Conservation (phyloP, 2,329 filamentous ascomycete species). For the Simplicillium sp. region DNA sequence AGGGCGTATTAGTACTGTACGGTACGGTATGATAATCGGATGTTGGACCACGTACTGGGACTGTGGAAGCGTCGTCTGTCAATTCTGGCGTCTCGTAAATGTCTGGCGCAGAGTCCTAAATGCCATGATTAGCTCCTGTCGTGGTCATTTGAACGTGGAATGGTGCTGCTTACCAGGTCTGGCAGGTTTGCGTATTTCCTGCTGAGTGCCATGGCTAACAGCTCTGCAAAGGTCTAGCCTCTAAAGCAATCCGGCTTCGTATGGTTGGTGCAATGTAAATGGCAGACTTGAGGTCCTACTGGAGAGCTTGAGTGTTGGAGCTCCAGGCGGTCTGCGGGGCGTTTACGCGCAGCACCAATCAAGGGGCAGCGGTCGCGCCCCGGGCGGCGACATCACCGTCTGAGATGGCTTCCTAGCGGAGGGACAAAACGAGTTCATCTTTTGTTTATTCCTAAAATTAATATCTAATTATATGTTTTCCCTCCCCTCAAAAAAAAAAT, state of each 20-base stretch:
- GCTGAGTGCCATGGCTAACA: slow-evolving; percentile 55
- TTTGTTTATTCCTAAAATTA: no score
- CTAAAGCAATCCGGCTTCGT: no score
- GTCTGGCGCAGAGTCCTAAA: slow-evolving; percentile 80
- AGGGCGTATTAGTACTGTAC: slow-evolving; percentile 13
- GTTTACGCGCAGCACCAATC: not conserved
- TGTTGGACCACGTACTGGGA: slow-evolving; percentile 49
- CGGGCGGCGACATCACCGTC: no score
- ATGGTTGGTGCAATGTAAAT: no score
- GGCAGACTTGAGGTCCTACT: slow-evolving; percentile 1
- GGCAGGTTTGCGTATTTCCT: slow-evolving; percentile 76
- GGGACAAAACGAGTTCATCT: no score
- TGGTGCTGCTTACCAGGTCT: slow-evolving; percentile 51
- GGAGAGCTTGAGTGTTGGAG: not conserved
- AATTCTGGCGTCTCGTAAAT: slow-evolving; percentile 95
- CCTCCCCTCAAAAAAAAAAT: no score
- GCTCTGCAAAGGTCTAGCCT: no score
- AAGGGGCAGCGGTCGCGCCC: not conserved
- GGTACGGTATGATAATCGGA: not conserved
- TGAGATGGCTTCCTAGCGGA: no score
- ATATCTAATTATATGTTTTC: no score
- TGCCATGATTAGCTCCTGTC: slow-evolving; percentile 10
- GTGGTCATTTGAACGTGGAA: not conserved
- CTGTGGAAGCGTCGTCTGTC: slow-evolving; percentile 79
- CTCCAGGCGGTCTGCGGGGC: not conserved